Percentiles rank a stretch among this genome's conserved stretches.
Evolutionary conservation across 208 protist species (phyloP).

Genomic region (Acanthamoeba lenticulata): DNA sequence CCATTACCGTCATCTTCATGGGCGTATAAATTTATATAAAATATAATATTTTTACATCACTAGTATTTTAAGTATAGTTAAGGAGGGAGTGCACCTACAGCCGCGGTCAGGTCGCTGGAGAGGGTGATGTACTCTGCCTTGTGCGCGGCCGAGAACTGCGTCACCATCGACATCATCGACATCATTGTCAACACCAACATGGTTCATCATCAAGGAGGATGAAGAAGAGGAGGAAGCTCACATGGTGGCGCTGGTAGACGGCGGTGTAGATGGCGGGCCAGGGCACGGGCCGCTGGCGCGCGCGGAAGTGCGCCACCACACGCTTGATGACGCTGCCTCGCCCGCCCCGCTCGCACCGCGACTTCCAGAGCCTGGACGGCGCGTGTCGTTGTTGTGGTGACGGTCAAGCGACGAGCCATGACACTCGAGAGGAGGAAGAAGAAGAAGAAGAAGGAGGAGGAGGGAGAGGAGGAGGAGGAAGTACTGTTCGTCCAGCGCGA

Average conservation of each 20-base stretch:
- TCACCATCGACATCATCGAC: too few species aligned
- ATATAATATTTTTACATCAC: neutral
- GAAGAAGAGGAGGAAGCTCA: neutral
- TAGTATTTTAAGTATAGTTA: neutral
- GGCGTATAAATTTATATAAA: too few species aligned
- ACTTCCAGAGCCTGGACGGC: neutral
- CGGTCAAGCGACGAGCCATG: neutral
- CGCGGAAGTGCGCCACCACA: neutral
- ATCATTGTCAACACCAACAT: neutral
- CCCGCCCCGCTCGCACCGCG: neutral
- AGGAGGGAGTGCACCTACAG: neutral
- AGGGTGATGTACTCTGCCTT: neutral
- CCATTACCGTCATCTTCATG: neutral
- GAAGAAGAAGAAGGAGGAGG: too few species aligned
- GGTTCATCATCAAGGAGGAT: neutral
- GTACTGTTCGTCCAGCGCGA: slow-evolving; percentile 22
- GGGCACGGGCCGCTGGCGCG: neutral
- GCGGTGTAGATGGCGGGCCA: neutral
- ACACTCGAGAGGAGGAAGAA: too few species aligned
- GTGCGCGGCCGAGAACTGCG: neutral
- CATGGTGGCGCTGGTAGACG: neutral
- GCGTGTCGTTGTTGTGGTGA: too few species aligned
- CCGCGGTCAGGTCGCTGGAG: neutral
- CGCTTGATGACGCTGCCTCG: neutral
- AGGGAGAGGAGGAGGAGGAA: neutral